Evolutionary conservation across 1,139 yeast species (phyloP).

Genomic region (Pichia sp.): DNA sequence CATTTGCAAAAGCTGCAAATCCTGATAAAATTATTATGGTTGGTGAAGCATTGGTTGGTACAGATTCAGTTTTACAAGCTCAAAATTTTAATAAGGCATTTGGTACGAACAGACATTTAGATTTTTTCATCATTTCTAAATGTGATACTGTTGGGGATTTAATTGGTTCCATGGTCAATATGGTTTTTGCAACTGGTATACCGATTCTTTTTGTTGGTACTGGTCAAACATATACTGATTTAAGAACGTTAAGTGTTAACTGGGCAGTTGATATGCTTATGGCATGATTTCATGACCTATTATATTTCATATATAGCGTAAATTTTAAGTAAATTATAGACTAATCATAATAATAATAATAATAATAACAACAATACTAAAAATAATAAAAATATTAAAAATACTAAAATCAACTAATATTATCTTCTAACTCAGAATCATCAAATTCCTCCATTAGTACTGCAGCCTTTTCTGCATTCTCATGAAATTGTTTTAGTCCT

Average conservation of each 20-base stretch:
- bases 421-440: conserved; percentile 27
- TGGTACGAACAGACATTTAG: conserved; percentile 74
- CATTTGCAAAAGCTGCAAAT: conserved; percentile 90
- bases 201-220: conserved; percentile 95
- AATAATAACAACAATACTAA: no score
- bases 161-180: conserved; percentile 94
- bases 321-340: no score
- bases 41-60: conserved; percentile 96
- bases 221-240: conserved; percentile 94
- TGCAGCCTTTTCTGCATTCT: conserved; percentile 61
- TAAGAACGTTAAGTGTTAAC: conserved; percentile 84
- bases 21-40: conserved; percentile 98
- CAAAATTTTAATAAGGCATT: conserved; percentile 87
- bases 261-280: conserved; percentile 87
- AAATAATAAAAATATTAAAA: background rate
- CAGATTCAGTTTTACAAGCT: conserved; percentile 95
- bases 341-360: no score
- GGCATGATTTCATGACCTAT: conserved; percentile 2
- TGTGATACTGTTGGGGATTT: conserved; percentile 97
- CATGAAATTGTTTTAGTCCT: conserved; percentile 69
- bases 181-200: conserved; percentile 94
- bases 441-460: conserved; percentile 40
- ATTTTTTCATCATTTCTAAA: conserved; percentile 88
- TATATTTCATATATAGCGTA: conserved; percentile 2
- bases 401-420: background rate